These are phyloP conservation scores for Candida palmyrensis DNA, from an alignment of 805 yeast species.

Conservation along the genomic window DNA sequence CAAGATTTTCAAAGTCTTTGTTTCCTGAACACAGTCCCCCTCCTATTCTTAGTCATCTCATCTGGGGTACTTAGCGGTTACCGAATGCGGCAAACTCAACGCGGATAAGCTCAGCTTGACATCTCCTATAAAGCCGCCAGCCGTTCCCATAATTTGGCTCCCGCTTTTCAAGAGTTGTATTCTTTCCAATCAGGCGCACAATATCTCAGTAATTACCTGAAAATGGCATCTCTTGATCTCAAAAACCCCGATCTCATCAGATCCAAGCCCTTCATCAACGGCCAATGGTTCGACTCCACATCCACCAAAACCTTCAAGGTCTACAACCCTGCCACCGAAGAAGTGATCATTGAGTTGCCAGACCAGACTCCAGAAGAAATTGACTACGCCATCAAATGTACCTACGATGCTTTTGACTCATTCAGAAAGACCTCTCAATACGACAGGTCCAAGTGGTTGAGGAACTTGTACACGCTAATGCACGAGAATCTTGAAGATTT, in stretches of 20 bases:
- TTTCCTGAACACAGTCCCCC: too few species aligned
- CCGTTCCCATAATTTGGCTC: too few species aligned
- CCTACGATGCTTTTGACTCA: slow-evolving; percentile 40
- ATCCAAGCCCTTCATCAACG: slow-evolving; percentile 31
- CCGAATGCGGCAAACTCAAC: too few species aligned
- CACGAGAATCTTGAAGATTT: slow-evolving; percentile 52
- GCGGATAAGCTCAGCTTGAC: too few species aligned
- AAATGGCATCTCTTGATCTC: slow-evolving; percentile 16
- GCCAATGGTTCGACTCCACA: slow-evolving; percentile 33
- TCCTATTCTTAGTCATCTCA: too few species aligned
- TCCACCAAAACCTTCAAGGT: slow-evolving; percentile 34
- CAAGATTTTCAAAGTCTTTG: too few species aligned
- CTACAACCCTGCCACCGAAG: slow-evolving; percentile 36
- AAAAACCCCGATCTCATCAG: slow-evolving; percentile 31
- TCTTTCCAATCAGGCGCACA: not conserved
- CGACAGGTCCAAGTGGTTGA: slow-evolving; percentile 46
- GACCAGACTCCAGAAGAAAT: slow-evolving; percentile 44
- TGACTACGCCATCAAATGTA: slow-evolving; percentile 43
- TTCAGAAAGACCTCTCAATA: slow-evolving; percentile 45
- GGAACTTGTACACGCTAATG: slow-evolving; percentile 47
- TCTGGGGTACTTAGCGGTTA: too few species aligned
- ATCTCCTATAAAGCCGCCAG: too few species aligned
- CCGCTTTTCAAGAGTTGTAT: not conserved
- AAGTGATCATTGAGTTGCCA: slow-evolving; percentile 29
- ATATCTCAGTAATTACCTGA: not conserved